Evolutionary conservation across 1,139 yeast genomes (phyloP), one percentile per base, ranked within the genome.

Genomic region (Magnusiomyces magnusii): DNA sequence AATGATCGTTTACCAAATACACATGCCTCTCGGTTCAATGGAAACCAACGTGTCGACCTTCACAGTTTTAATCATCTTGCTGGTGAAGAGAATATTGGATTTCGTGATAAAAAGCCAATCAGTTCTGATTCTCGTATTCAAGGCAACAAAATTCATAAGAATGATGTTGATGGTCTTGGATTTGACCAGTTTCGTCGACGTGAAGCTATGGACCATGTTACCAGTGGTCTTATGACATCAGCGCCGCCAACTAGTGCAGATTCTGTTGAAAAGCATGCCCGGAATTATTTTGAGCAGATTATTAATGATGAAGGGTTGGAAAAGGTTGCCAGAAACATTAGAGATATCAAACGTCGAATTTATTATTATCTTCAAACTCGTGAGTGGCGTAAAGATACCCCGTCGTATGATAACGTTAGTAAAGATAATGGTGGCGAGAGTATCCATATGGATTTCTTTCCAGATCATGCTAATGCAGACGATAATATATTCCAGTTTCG

Each of bases 41-140:
- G 57, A 13, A 47, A 52, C 42, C 57, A 58, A 9, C 28, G 42
- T 17, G 55, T 56, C 25, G 62, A 60, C 27, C 53, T 58, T 58
- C 77, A 85, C 59, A 85, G 95, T 0, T 92, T 92, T 73, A 92
- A 91, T 70, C 85, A 89, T 68, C 79, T 95, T 66, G 93, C 96
- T 0, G 97, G 97, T 31, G 87, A 82, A 62, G 96, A 90, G 39
- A 92, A 92, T 68, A 76, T 77, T 57, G 98, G 98, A 57, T 81
- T 92, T 41, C 78, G 96, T 62, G 97, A 91, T 62, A 84, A 82
- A 69, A 92, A 92, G 75, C 83, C 85, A 60, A 82, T 84, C 59
- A 88, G 96, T 23, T 79, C 84, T 1, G 98, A 92, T 72, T 80
- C 90, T 0, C 80, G 98, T 68, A 85, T 92, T 52, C 86, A 85